Conservation (phyloP, 177 flowering plant genomes). For the Tripterygium wilfordii region DNA sequence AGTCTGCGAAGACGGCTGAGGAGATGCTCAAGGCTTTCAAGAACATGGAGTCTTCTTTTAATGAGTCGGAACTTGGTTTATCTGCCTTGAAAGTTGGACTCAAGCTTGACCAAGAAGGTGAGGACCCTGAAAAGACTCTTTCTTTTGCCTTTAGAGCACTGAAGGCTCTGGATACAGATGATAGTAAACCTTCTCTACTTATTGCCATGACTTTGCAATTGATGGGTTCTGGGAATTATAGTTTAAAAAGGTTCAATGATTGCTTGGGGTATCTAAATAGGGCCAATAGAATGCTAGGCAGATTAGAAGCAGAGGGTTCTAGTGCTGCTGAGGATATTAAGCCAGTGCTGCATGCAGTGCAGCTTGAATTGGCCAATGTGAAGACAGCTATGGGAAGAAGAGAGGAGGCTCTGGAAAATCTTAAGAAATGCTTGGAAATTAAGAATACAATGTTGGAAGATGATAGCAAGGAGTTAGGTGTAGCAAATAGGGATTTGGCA, state of each 20-base stretch:
- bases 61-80: constrained; percentile 63
- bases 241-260: constrained; percentile 63
- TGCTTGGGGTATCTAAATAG: constrained; percentile 67
- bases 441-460: constrained; percentile 57
- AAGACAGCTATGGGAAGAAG: constrained; percentile 86
- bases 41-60: constrained; percentile 59
- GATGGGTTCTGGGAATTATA: constrained; percentile 67
- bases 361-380: constrained; percentile 59
- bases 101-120: constrained; percentile 69
- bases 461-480: constrained; percentile 65
- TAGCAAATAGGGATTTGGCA: constrained; percentile 66
- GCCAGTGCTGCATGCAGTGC: constrained; percentile 75
- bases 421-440: constrained; percentile 62
- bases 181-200: constrained; percentile 36
- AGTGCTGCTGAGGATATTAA: constrained; percentile 32
- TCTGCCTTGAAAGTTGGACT: constrained; percentile 76
- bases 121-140: constrained; percentile 57
- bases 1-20: constrained; percentile 49
- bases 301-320: constrained; percentile 44
- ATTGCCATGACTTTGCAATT: constrained; percentile 82
- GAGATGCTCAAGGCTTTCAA: constrained; percentile 58
- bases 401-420: constrained; percentile 75
- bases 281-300: constrained; percentile 58
- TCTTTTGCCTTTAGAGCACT: constrained; percentile 66
- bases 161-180: constrained; percentile 38